These are phyloP conservation scores for Dipsacomyces acuminosporus DNA, from an alignment of 371 early-diverging fungal species.

Conservation along the genomic window DNA sequence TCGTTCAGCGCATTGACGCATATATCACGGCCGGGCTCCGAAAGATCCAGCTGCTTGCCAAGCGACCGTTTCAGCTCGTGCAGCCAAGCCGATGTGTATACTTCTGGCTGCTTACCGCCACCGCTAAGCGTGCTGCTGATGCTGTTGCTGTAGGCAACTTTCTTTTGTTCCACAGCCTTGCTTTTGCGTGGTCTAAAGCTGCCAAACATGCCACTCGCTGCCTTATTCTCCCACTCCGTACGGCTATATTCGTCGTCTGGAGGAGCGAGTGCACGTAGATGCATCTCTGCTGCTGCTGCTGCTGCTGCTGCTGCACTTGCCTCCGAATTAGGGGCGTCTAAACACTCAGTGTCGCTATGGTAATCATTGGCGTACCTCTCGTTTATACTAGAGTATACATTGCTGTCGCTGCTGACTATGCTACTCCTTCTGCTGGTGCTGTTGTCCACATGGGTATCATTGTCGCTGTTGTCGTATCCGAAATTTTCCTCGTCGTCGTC, in stretches of 20 bases:
- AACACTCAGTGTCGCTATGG: too few relatives aligned
- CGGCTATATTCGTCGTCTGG: conserved; percentile 7
- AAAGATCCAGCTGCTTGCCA: not conserved
- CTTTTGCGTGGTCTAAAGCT: conserved; percentile 4
- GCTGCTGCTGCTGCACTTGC: too few relatives aligned
- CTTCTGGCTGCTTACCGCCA: not conserved
- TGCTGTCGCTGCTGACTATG: too few relatives aligned
- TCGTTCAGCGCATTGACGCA: conserved; percentile 27
- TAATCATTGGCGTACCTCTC: too few relatives aligned
- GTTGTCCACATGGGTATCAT: too few relatives aligned
- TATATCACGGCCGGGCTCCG: not conserved
- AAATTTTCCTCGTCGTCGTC: not conserved
- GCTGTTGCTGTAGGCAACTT: not conserved
- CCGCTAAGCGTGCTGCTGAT: not conserved
- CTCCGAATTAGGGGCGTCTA: too few relatives aligned
- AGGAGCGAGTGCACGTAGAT: not conserved
- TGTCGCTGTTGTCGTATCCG: too few relatives aligned
- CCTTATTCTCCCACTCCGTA: conserved; percentile 29
- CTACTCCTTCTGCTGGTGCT: too few relatives aligned
- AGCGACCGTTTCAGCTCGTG: not conserved
- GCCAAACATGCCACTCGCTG: conserved; percentile 26
- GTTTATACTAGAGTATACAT: too few relatives aligned
- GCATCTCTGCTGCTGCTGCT: too few relatives aligned
- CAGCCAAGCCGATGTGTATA: not conserved
- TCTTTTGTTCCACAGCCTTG: too few relatives aligned